A percentile compares a stretch with the other conserved stretches of the same genome.
phyloP scores from a whole-genome alignment of 352 stramenopile species.

The Halophytophthora polymorphica region DNA sequence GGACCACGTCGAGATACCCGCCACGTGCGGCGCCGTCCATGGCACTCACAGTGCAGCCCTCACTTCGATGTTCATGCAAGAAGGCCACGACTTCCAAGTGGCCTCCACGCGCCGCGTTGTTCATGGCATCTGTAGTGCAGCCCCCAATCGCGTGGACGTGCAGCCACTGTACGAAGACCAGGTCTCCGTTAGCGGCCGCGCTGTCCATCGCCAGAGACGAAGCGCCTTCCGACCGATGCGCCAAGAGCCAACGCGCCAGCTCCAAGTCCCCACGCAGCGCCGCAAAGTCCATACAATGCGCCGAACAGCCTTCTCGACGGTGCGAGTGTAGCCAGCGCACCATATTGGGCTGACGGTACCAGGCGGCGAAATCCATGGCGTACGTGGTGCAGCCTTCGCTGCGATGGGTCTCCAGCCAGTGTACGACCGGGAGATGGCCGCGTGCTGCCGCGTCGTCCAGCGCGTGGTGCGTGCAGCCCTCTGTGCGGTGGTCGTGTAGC shows the following conservation, averaged over 20 bases:
- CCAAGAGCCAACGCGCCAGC: conserved; percentile 29
- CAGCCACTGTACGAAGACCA: conserved; percentile 36
- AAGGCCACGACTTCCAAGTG: conserved; percentile 33
- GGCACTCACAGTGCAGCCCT: conserved; percentile 26
- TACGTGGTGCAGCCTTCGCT: conserved; percentile 31
- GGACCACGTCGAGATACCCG: conserved; percentile 24
- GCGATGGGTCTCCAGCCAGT: conserved; percentile 27
- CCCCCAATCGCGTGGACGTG: conserved; percentile 20
- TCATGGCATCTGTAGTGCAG: conserved; percentile 25
- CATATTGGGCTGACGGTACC: conserved; percentile 29
- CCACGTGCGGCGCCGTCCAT: conserved; percentile 26
- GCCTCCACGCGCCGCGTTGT: conserved; percentile 22
- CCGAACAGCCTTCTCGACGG: conserved; percentile 24
- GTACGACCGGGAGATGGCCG: conserved; percentile 26
- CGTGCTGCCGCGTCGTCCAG: conserved; percentile 28
- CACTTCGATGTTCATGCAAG: conserved; percentile 29
- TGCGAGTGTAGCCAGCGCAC: conserved; percentile 31
- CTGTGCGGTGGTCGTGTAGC: conserved; percentile 33
- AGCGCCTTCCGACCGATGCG: conserved; percentile 16
- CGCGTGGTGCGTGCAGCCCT: conserved; percentile 27
- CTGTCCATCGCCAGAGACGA: conserved; percentile 32
- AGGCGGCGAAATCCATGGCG: conserved; percentile 36
- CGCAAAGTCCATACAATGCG: conserved; percentile 31
- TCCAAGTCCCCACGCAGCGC: conserved; percentile 24
- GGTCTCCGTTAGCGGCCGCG: conserved; percentile 27